Evolutionary conservation across 495 filamentous ascomycete genomes (phyloP).

Genomic region (Xylaria curta): DNA sequence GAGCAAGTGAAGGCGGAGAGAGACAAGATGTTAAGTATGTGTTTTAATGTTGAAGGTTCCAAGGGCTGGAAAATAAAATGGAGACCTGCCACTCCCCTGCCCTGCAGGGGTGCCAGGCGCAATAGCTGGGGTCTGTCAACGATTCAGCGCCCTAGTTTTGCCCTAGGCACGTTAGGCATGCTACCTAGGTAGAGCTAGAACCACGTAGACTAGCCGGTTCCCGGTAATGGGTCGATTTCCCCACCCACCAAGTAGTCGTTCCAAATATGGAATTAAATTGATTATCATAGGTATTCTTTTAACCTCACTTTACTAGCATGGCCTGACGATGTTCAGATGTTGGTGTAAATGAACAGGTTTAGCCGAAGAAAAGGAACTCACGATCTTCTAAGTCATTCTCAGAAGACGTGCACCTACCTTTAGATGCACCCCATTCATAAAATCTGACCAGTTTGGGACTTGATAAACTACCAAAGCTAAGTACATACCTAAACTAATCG

Average conservation of each 20-base stretch:
- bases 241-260: conserved; percentile 16
- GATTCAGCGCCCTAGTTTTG: not conserved
- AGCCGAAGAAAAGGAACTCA: not conserved
- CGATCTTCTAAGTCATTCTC: not conserved
- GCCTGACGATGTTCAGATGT: not conserved
- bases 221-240: conserved; percentile 11
- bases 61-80: conserved; percentile 30
- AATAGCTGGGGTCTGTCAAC: conserved; percentile 16
- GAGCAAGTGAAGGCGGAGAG: not conserved
- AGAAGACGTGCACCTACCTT: not conserved
- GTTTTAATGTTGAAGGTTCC: conserved; percentile 13
- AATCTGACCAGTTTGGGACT: too few relatives aligned
- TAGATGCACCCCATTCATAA: not conserved
- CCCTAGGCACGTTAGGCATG: conserved; percentile 1
- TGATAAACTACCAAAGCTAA: too few relatives aligned
- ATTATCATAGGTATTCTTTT: not conserved
- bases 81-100: conserved; percentile 20
- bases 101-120: conserved; percentile 15
- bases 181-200: not conserved
- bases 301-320: not conserved
- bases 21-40: not conserved
- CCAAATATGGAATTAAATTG: conserved; percentile 24
- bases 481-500: too few relatives aligned
- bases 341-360: not conserved
- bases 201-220: not conserved